Evolutionary conservation across 495 filamentous ascomycete genomes (phyloP).

Genomic region (Neurospora cerealis): DNA sequence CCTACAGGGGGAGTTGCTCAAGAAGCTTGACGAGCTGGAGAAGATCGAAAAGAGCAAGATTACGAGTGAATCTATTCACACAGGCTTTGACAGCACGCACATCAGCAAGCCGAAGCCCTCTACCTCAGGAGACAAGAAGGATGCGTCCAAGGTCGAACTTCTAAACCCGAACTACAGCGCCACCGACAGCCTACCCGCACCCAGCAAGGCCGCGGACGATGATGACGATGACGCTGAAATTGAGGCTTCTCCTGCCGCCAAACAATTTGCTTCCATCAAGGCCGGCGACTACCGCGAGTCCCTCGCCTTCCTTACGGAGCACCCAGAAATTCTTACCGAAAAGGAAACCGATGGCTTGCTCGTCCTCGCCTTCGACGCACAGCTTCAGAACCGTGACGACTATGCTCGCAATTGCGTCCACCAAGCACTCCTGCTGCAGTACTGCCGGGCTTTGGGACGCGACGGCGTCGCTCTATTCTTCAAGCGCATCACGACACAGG

Average conservation of each 20-base stretch:
- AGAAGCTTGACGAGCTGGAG: slow-evolving; percentile 71
- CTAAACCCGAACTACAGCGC: slow-evolving; percentile 57
- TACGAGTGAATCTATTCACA: slow-evolving; percentile 83
- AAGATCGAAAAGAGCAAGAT: slow-evolving; percentile 84
- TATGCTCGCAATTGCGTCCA: slow-evolving; percentile 86
- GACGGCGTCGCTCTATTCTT: slow-evolving; percentile 93
- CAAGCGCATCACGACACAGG: slow-evolving; percentile 84
- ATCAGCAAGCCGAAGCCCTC: slow-evolving; percentile 50
- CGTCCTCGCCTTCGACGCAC: slow-evolving; percentile 80
- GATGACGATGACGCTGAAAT: slow-evolving; percentile 63
- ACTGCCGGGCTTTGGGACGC: slow-evolving; percentile 78
- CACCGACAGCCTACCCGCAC: slow-evolving; percentile 6
- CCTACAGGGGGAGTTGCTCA: slow-evolving; percentile 62
- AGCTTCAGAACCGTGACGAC: slow-evolving; percentile 62
- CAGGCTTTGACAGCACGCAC: slow-evolving; percentile 79
- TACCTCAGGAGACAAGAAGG: slow-evolving; percentile 32
- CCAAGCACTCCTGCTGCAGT: slow-evolving; percentile 85
- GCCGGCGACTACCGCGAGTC: slow-evolving; percentile 61
- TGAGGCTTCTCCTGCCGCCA: slow-evolving; percentile 64
- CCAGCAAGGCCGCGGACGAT: slow-evolving; percentile 25
- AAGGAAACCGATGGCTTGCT: slow-evolving; percentile 86
- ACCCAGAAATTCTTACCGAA: slow-evolving; percentile 73
- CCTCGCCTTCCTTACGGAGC: slow-evolving; percentile 60
- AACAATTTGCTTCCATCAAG: slow-evolving; percentile 70
- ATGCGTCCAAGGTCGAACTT: slow-evolving; percentile 56